phyloP scores from a whole-genome alignment of 176 grass and related monocot genomes.

The Carex pumila region DNA sequence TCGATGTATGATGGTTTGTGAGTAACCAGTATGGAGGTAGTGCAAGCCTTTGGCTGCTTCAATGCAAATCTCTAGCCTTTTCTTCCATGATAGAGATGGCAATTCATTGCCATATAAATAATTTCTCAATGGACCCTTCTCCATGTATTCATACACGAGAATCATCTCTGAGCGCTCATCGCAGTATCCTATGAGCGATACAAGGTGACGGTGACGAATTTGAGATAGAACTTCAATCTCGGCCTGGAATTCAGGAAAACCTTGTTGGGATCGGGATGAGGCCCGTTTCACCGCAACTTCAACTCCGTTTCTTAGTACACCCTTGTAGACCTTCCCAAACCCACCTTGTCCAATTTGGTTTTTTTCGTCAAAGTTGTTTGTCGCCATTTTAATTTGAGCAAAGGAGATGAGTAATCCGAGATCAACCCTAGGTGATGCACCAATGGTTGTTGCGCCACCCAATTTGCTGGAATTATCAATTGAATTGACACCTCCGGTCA shows the following conservation, averaged over 20 bases:
- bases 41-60: conserved; percentile 41
- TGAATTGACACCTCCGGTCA: not conserved
- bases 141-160: conserved; percentile 76
- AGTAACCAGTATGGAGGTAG: conserved; percentile 44
- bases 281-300: conserved; percentile 63
- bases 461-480: conserved; percentile 26
- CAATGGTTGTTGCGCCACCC: not conserved
- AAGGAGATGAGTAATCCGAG: conserved; percentile 36
- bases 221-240: conserved; percentile 69
- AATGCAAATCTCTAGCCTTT: conserved; percentile 64
- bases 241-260: conserved; percentile 50
- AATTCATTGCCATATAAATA: conserved; percentile 45
- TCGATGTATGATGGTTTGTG: conserved; percentile 39
- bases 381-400: conserved; percentile 38
- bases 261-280: conserved; percentile 33
- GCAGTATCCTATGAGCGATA: conserved; percentile 68
- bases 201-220: conserved; percentile 64
- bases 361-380: conserved; percentile 40
- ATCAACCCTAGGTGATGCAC: conserved; percentile 14
- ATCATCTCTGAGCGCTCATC: conserved; percentile 71
- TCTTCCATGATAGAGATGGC: conserved; percentile 40
- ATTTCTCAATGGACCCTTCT: conserved; percentile 53
- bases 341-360: conserved; percentile 52
- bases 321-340: conserved; percentile 66
- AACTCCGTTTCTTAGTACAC: conserved; percentile 38